Base-by-base conservation (phyloP, 1,139 yeast genomes). In the Entelexis sorbosivorans region DNA sequence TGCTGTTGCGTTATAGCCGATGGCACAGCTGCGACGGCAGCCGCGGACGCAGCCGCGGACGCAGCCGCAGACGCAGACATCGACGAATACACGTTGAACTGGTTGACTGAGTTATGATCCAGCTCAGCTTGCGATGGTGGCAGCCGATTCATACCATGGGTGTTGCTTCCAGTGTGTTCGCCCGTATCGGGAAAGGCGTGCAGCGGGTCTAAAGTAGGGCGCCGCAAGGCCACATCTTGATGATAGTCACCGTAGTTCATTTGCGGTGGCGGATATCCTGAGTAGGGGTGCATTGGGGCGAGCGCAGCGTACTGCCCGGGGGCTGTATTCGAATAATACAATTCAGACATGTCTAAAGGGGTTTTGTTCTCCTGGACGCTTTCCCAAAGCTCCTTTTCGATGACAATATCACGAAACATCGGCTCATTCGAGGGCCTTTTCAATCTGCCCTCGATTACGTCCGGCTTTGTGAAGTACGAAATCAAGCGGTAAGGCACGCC, bases 401-500 rank as follows among this genome's bases (percentile, higher is more conserved):
- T 72, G 19, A 65, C 66, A 1, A 79, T 60, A 55, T 77, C 74
- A 56, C 74, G 74, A 53, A 85, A 71, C 45, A 71, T 72, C 0
- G 71, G 64, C 7, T 76, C 68, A 45, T 76, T 77, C 8, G 78
- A 70, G 0, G 96, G 96, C 35, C 81, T 71, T 2, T 66, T 63
- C 50, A 88, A 69, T 48, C 69, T 70, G 9, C 81, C 80, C 40
- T 71, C 69, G 48, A 78, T 63, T 3, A 86, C 91, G 63, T 88
- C 45, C 10, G 36, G 36, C 20, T 42, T 42, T 11, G 76, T 73
- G 63, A 86, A 88, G 65, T 88, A 88, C 19, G 89, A 79, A 8
- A 88, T 79, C 50, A 88, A 67, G 63, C 89, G 96, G 52, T 83
- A 76, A 0, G 86, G 36, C 5, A 56, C 79, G 59, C 77, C 79